Base-by-base conservation (phyloP, 2,329 filamentous ascomycete species). In the Ophiostoma sp. region DNA sequence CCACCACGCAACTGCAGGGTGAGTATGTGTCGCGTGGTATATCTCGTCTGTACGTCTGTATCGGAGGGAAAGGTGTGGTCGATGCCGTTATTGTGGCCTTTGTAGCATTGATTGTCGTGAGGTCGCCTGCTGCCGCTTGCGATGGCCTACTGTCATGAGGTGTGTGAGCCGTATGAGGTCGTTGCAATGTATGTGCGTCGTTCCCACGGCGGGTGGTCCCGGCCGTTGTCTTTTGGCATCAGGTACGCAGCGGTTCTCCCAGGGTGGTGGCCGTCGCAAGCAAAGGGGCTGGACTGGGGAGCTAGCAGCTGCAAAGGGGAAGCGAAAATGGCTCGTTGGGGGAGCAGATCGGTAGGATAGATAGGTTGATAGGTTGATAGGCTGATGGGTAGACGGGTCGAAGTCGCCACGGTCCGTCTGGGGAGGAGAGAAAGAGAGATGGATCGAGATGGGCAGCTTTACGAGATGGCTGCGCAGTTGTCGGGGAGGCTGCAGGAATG, bases 201-300 rank as follows among this genome's bases (percentile, higher is more conserved):
- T 42, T 67, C 68, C 68, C 66, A 44, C 66, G 66, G 45, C 68
- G 63, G 66, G 63, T 67, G 68, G 65, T 65, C 60, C 68, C 68
- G 68, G 66, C 66, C 63, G 66, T 40, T 38, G 65, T 41, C 49
- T 64, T 9, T 64, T 67, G 44, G 66, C 68, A 69, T 68, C 52
- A 66, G 68, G 66, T 55, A 66, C 68, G 27, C 27, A 27, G 27
- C 27, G 55, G 66, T 16, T 2, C 40, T 62, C 62, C 41, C 41
- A 49, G 58, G 49, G 49, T 27, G 49, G 27, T 40, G 38, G 41
- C 16, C 16, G 16, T n/a, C 9, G 41, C 40, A 58, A 6, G 41
- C 38, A 67, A 65, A 47, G 38, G 36, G 67, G 62, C 62, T 27
- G 63, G 5, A 12, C 42, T 44, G 49, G 27, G 14, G 49, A 7